Evolutionary conservation across 352 stramenopile genomes (phyloP).

Genomic region (Globisporangium iwayamae): DNA sequence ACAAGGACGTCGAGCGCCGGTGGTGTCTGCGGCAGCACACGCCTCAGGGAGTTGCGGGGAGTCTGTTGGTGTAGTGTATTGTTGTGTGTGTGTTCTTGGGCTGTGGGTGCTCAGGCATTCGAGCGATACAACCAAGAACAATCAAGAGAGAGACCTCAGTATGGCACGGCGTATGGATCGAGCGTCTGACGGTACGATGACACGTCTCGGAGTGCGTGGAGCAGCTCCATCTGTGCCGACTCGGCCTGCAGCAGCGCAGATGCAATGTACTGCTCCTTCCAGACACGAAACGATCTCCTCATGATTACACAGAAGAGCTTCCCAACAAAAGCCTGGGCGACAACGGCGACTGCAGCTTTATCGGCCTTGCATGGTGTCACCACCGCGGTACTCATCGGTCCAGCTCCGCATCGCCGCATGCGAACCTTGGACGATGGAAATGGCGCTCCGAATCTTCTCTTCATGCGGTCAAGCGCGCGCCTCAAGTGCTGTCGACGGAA

Average conservation of each 20-base stretch:
- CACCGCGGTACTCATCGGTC: too few relatives aligned
- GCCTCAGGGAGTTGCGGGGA: background rate
- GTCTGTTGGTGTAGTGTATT: background rate
- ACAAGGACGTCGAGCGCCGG: background rate
- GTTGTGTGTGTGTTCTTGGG: slow-evolving; percentile 1
- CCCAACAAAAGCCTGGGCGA: slow-evolving; percentile 19
- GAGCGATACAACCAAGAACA: background rate
- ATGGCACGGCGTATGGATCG: slow-evolving; percentile 21
- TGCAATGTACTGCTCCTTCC: slow-evolving; percentile 49
- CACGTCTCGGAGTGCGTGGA: slow-evolving; percentile 34
- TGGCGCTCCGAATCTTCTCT: background rate
- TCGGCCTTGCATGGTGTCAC: background rate
- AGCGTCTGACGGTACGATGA: slow-evolving; percentile 36
- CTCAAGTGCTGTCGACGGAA: slow-evolving; percentile 11
- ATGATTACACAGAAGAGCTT: slow-evolving; percentile 21
- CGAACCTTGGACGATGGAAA: background rate
- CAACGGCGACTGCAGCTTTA: slow-evolving; percentile 12
- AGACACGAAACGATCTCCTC: slow-evolving; percentile 34
- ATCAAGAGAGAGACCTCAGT: background rate
- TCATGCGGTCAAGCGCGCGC: slow-evolving; percentile 21
- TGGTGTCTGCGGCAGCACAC: background rate
- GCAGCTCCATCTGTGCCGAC: slow-evolving; percentile 37
- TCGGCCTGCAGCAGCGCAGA: slow-evolving; percentile 41
- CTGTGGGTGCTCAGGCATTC: background rate
- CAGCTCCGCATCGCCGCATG: background rate